Base-by-base conservation (phyloP, 2,329 filamentous ascomycete species). In the Penicillium sp. region DNA sequence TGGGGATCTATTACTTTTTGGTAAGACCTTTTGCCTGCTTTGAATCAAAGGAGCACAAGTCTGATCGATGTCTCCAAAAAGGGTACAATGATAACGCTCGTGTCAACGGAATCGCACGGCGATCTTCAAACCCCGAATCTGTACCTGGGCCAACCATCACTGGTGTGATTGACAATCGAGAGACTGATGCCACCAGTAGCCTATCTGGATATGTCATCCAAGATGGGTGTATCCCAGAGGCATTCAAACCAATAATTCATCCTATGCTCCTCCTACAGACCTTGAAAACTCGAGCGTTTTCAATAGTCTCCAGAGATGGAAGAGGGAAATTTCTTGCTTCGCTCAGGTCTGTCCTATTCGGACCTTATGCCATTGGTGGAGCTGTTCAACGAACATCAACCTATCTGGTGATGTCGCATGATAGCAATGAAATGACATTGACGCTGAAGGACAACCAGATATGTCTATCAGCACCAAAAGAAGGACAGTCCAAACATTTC, bases 371-470 rank as follows among this genome's bases (percentile, higher is more conserved):
- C 48, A 73, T 74, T 6, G 74, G 77, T 6, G 83, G 85, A 0
- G 83, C 83, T 16, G 71, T 87, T 18, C 80, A 83, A 65, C 80
- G 74, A 54, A 88, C 84, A 0, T 82, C 86, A 54, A 78, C 85
- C 0, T 88, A 87, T 65, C 75, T 89, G 4, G 77, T 88, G 64
- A 87, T 88, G 84, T 83, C 81, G 1, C 85, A 88, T 61, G 85
- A 88, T 60, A 84, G 80, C 75, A 73, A 85, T 61, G 83, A 88
- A 69, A 84, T 83, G 1, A 79, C 79, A 7, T 66, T 88, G 44
- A 80, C 79, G 0, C 73, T 89, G 6, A 77, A 84, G 57, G 72
- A 86, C 43, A 84, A 87, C 65, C 74, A 81, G 4, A 24, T 72
- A 11, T 40, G 40, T 31, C 18, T 60, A 3, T 43, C 40, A 38